A percentile compares a stretch with the other conserved stretches of the same genome.
phyloP scores from a whole-genome alignment of 768 basidiomycete genomes.

The Collybia sordida region DNA sequence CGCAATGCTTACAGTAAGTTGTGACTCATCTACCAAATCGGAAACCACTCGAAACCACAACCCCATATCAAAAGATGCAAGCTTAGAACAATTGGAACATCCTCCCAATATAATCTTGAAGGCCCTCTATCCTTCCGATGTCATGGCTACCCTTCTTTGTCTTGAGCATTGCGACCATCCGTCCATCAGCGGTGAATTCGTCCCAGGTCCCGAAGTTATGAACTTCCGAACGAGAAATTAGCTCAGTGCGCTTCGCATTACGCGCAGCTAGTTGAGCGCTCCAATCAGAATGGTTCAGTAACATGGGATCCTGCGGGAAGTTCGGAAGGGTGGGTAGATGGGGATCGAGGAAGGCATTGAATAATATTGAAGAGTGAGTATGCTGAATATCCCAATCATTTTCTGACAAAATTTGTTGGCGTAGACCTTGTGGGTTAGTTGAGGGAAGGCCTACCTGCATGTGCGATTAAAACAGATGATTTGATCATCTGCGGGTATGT shows the following conservation, averaged over 20 bases:
- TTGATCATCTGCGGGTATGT: conserved; percentile 50
- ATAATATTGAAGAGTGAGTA: conserved; percentile 66
- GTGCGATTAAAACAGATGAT: conserved; percentile 68
- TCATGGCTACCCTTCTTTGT: conserved; percentile 60
- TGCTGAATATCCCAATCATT: conserved; percentile 76
- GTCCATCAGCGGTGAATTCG: conserved; percentile 40
- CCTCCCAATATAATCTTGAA: conserved; percentile 60
- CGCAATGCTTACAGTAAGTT: no score
- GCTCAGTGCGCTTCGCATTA: conserved; percentile 31
- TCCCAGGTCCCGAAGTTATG: conserved; percentile 48
- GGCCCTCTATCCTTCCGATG: conserved; percentile 61
- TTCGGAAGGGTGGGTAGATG: conserved; percentile 39
- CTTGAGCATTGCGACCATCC: conserved; percentile 57
- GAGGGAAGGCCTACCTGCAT: conserved; percentile 44
- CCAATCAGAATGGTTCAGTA: conserved; percentile 31
- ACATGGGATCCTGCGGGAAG: conserved; percentile 9
- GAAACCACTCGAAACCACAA: background rate
- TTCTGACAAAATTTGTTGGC: conserved; percentile 19
- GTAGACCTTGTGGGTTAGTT: background rate
- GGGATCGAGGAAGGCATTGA: conserved; percentile 62
- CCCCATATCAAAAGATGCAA: no score
- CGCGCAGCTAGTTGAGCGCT: conserved; percentile 34
- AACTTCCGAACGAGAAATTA: conserved; percentile 45
- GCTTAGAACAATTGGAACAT: conserved; percentile 33
- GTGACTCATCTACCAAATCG: background rate